Evolutionary conservation across 345 rosid species (phyloP).

Genomic region (Ceriops zippeliana): DNA sequence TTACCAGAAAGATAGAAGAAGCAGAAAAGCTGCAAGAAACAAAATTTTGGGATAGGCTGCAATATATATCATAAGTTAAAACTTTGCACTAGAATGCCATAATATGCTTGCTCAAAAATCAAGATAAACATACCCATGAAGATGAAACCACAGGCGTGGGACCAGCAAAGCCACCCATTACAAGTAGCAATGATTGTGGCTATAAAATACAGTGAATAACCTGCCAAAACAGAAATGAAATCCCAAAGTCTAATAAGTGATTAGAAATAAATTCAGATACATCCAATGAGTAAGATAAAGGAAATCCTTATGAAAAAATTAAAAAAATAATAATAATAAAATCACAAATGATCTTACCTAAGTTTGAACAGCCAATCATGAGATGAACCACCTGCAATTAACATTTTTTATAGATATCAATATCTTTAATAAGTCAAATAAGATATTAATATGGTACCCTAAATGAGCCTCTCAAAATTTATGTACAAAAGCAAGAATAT

Average conservation of each 20-base stretch:
- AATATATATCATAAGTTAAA: constrained; percentile 17
- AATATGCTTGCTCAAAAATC: not conserved
- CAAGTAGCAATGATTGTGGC: constrained; percentile 30
- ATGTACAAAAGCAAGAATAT: no score
- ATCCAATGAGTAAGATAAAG: no score
- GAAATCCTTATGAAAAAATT: no score
- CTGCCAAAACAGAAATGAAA: constrained; percentile 24
- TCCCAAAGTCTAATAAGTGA: not conserved
- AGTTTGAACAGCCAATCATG: constrained; percentile 41
- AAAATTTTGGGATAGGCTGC: constrained; percentile 60
- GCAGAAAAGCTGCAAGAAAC: constrained; percentile 56
- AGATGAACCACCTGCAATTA: constrained; percentile 42
- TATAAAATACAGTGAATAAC: constrained; percentile 32
- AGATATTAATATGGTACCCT: no score
- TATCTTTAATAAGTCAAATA: not conserved
- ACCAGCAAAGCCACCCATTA: constrained; percentile 43
- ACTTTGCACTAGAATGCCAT: not conserved
- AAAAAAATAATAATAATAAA: no score
- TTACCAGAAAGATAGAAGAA: constrained; percentile 65
- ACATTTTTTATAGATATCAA: not conserved
- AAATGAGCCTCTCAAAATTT: no score
- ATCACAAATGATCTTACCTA: constrained; percentile 26
- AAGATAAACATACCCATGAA: constrained; percentile 37
- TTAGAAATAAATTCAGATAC: not conserved
- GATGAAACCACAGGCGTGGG: constrained; percentile 37